phyloP scores from a whole-genome alignment of 2,329 filamentous ascomycete species.

The Curvularia eragrostidis region DNA sequence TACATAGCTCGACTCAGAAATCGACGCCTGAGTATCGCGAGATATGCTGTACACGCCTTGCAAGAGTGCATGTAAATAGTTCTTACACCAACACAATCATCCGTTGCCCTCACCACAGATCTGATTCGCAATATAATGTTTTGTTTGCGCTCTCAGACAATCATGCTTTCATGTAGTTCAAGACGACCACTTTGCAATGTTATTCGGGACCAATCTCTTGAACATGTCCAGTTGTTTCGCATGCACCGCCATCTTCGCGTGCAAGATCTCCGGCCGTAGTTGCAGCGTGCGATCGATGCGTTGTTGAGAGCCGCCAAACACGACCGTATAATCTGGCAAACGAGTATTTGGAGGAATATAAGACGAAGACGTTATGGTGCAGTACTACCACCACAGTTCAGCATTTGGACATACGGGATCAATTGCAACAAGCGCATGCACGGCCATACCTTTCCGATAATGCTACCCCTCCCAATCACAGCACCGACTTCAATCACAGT shows the following conservation, averaged over 20 bases:
- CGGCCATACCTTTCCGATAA: conserved; percentile 55
- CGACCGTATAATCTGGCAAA: conserved; percentile 55
- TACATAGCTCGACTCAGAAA: no score
- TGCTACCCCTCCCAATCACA: conserved; percentile 42
- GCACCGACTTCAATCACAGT: conserved; percentile 44
- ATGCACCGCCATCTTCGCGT: conserved; percentile 40
- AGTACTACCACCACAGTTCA: conserved; percentile 45
- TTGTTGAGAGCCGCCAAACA: conserved; percentile 50
- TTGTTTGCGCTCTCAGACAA: not conserved
- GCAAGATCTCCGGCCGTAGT: conserved; percentile 37
- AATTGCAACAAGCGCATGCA: not conserved
- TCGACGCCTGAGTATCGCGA: no score
- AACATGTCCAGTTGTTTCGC: conserved; percentile 47
- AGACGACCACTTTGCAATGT: conserved; percentile 45
- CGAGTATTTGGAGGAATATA: conserved; percentile 46
- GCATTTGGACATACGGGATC: not conserved
- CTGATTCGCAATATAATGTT: not conserved
- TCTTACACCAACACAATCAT: not conserved
- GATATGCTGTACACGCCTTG: not conserved
- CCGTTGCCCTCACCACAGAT: no score
- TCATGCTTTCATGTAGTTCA: no score
- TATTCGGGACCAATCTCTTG: conserved; percentile 45
- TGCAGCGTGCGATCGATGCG: conserved; percentile 51
- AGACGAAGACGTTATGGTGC: conserved; percentile 52
- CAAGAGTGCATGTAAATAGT: not conserved